Base-by-base conservation (phyloP, 768 basidiomycete species). In the Pleurotus platypus region DNA sequence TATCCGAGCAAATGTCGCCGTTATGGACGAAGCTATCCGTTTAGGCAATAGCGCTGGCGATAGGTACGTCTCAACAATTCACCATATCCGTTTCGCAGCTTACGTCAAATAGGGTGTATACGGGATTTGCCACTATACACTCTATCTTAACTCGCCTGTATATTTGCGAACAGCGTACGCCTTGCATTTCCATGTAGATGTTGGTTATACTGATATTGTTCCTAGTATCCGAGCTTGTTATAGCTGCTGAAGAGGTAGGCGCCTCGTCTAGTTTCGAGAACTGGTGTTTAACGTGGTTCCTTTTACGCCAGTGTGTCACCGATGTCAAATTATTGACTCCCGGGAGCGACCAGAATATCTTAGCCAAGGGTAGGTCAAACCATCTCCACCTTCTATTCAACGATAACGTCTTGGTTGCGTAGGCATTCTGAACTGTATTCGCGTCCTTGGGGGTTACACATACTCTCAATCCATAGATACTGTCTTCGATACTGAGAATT, bases 21-120 rank as follows among this genome's bases (percentile, higher is more conserved):
- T 82, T 9, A 69, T 87, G 48, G 83, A 86, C 64, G 77, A 84
- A 63, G 85, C 86, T 7, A 70, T 85, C 26, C 83, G 85, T 64
- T 83, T 82, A 60, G 86, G 85, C 3, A 78, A 82, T 48, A 84
- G 83, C 60, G 82, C 86, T 7, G 86, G 86, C 12, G 86, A 90
- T 63, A 76, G 84, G 86, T 86, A 58, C 56, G 71, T 24, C 7
- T 9, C 42, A 16, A 16, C 13, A 9, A 15, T 16, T 16, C n/a
- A 16, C 49, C 16, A 7, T 39, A 27, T 35, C 18, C 26, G 8
- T 37, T 16, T 37, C 46, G 18, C 16, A 22, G 46, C 56, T 46
- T 38, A 35, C 30, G 3, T 3, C 8, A 35, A 35, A 11, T 55
- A 88, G 87, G 13, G 75, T 85, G 9, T 88, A 85, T 65, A 83